These are phyloP conservation scores for Leccinum uliginosum DNA, from an alignment of 768 basidiomycete species.

Conservation along the genomic window DNA sequence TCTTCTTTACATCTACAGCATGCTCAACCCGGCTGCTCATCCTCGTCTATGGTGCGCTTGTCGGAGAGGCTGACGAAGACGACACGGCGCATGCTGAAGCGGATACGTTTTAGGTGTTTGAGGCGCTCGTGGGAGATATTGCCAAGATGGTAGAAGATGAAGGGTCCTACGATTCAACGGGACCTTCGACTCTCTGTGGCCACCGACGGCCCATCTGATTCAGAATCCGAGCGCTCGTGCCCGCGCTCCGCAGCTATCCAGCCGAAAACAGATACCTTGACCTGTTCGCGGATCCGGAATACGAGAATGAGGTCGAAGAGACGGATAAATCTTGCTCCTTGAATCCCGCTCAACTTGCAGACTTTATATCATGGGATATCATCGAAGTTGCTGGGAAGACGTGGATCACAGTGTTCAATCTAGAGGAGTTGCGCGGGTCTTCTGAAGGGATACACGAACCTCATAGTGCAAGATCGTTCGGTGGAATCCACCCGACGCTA, in stretches of 20 bases:
- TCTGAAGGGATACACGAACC: slow-evolving; percentile 47
- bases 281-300: too few relatives aligned
- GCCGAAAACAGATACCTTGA: too few relatives aligned
- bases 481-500: slow-evolving; percentile 76
- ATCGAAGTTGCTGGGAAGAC: slow-evolving; percentile 48
- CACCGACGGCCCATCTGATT: too few relatives aligned
- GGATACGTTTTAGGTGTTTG: slow-evolving; percentile 80
- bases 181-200: too few relatives aligned
- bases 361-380: slow-evolving; percentile 60
- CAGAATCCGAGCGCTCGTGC: too few relatives aligned
- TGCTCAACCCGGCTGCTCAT: slow-evolving; percentile 74
- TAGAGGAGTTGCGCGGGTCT: slow-evolving; percentile 29
- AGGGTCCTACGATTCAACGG: slow-evolving; percentile 19
- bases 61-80: slow-evolving; percentile 56
- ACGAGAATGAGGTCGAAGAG: too few relatives aligned
- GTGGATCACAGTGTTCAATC: slow-evolving; percentile 48
- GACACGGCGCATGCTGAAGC: slow-evolving; percentile 69
- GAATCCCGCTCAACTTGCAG: slow-evolving; percentile 31
- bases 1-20: slow-evolving; percentile 65
- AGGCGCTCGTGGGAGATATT: slow-evolving; percentile 68
- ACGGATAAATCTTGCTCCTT: background rate
- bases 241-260: too few relatives aligned
- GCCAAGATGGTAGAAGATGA: slow-evolving; percentile 68
- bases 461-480: slow-evolving; percentile 70
- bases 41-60: slow-evolving; percentile 60